phyloP scores from a whole-genome alignment of 2,329 filamentous ascomycete genomes.

The Tolypocladium cylindrosporum region DNA sequence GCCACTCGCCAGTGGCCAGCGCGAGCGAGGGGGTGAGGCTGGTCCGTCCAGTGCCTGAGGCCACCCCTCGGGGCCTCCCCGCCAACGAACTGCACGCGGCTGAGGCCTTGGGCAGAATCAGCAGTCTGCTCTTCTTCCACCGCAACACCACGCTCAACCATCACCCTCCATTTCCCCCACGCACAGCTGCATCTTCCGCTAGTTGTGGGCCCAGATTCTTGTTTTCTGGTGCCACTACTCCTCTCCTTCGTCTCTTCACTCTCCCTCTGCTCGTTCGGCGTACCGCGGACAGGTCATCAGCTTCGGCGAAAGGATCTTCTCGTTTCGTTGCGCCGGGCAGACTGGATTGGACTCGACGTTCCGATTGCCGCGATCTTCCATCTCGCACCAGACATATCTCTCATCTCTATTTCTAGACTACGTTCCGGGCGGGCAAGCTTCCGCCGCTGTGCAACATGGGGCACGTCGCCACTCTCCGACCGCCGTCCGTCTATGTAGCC shows the following conservation, averaged over 20 bases:
- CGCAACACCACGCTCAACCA: not conserved
- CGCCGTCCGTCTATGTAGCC: not conserved
- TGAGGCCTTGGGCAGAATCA: not conserved
- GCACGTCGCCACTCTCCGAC: slow-evolving; percentile 8
- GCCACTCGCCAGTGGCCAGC: not conserved
- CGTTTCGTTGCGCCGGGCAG: not conserved
- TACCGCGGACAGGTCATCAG: not conserved
- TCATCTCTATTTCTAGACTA: not conserved
- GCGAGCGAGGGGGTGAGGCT: not conserved
- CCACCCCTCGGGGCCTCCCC: not conserved
- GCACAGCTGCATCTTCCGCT: not conserved
- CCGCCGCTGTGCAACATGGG: slow-evolving; percentile 15
- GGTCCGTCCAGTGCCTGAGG: not conserved
- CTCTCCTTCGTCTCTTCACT: not conserved
- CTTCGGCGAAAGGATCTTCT: not conserved
- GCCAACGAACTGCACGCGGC: not conserved
- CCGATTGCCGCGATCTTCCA: not conserved
- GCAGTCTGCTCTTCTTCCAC: not conserved
- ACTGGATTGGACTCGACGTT: not conserved
- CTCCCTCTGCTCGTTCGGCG: not conserved
- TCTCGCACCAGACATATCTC: not conserved
- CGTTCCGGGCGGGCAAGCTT: not conserved
- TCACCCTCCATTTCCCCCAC: not conserved
- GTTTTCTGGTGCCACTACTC: not conserved
- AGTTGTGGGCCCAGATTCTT: not conserved